Conservation (phyloP, 208 protist species). For the Leishmania major region DNA sequence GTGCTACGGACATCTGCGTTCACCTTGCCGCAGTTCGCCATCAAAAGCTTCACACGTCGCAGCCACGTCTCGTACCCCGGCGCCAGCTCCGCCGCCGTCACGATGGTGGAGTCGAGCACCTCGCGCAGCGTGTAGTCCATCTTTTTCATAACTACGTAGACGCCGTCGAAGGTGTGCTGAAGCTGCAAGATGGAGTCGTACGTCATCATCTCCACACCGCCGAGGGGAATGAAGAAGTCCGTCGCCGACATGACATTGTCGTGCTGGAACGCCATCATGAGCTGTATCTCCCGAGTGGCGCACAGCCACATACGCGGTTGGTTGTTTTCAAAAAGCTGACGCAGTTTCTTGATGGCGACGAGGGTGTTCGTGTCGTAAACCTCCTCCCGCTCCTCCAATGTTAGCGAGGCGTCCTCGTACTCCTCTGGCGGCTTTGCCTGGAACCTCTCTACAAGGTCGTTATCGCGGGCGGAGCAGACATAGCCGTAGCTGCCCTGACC, state of each 20-base stretch:
- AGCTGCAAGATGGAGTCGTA: conserved; percentile 64
- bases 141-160: conserved; percentile 91
- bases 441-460: conserved; percentile 65
- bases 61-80: conserved; percentile 15
- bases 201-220: conserved; percentile 68
- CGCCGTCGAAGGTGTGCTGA: conserved; percentile 70
- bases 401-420: conserved; percentile 44
- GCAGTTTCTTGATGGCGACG: conserved; percentile 84
- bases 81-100: conserved; percentile 33
- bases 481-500: conserved; percentile 78
- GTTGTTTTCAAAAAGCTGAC: conserved; percentile 74
- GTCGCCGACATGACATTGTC: conserved; percentile 79
- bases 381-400: conserved; percentile 51
- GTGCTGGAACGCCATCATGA: conserved; percentile 86
- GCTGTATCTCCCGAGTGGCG: conserved; percentile 79
- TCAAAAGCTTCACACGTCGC: not conserved
- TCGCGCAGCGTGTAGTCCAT: conserved; percentile 89
- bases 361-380: conserved; percentile 65
- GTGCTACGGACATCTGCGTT: not conserved
- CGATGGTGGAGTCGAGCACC: conserved; percentile 68
- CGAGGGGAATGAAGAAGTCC: conserved; percentile 88
- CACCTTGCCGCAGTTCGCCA: not conserved
- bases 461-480: conserved; percentile 79
- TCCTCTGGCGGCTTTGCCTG: conserved; percentile 42
- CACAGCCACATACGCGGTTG: conserved; percentile 88